Evolutionary conservation across 331 rosid species (phyloP).

Genomic region (Cydonia oblonga): DNA sequence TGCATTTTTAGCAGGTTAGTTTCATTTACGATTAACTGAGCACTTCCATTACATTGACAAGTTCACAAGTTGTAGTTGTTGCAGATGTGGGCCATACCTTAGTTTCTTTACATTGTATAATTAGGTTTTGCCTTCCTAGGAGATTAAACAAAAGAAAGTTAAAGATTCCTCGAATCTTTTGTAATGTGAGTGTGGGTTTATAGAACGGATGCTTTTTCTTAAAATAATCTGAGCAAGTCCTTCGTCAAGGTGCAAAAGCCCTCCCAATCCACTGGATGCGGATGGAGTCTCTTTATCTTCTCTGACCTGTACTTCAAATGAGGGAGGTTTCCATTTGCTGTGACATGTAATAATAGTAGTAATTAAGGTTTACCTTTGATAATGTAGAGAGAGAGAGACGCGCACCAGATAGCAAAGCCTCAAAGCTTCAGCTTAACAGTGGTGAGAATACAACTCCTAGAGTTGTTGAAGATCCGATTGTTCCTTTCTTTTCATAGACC

Average conservation of each 20-base stretch:
- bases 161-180: neutral
- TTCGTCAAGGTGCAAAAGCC: neutral
- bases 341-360: neutral
- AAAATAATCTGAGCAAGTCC: neutral
- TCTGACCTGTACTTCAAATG: neutral
- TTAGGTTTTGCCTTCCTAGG: neutral
- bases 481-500: too few species aligned
- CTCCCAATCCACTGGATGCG: neutral
- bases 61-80: neutral
- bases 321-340: slow-evolving; percentile 14
- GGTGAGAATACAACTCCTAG: too few species aligned
- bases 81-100: neutral
- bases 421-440: too few species aligned
- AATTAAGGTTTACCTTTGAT: neutral
- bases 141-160: neutral
- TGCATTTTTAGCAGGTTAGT: slow-evolving; percentile 3
- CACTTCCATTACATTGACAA: neutral
- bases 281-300: neutral
- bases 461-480: too few species aligned
- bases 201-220: neutral
- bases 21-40: neutral
- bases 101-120: neutral
- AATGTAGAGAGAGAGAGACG: neutral
- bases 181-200: neutral
- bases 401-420: too few species aligned